Base-by-base conservation (phyloP, 75 land plant genomes). In the Picea glauca region DNA sequence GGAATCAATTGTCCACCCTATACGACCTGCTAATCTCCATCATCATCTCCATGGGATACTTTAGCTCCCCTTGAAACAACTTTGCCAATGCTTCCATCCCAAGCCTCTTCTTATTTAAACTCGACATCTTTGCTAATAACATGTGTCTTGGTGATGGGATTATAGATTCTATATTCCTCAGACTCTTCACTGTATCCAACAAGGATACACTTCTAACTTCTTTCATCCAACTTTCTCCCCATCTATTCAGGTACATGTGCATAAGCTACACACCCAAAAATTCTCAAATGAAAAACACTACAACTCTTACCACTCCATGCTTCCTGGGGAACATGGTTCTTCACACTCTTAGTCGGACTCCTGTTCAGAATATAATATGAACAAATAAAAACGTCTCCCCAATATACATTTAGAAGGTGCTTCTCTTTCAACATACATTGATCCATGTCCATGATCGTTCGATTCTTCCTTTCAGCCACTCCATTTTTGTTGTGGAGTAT, bases 221-320 rank as follows among this genome's bases (percentile, higher is more conserved):
- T 85, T 0, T 78, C 70, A 32, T 81, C 80, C 4, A 81, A 46
- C 58, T 85, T 81, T 6, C 35, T 80, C 18, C 83, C 13, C 13
- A 30, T 21, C 5, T 77, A 58, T 60, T 79, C 66, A 17, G 61
- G 81, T 7, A 76, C 57, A 58, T 84, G 72, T 5, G 81, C 83
- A 78, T 85, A 81, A 3, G 80, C 78, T 3, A 59, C 30, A 59
- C 80, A 81, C 15, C 83, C 78, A 76, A 85, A 81, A 5, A 57
- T 57, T 62, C 58, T 73, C 5, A 85, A 63, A 33, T 81, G 85
- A 7, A n/a, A n/a, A 4, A 85, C 33, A 54, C 4, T 13, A 4
- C 80, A 77, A 57, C 74, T 80, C 35, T 75, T 62, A 21, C 86
- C 77, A 46, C 70, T 81, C 38, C 38, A 35, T 35, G 38, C 38